Percentiles rank a stretch among this genome's conserved stretches.
Conservation (phyloP, 2,329 filamentous ascomycete species). For the Penicillium vulpinum region DNA sequence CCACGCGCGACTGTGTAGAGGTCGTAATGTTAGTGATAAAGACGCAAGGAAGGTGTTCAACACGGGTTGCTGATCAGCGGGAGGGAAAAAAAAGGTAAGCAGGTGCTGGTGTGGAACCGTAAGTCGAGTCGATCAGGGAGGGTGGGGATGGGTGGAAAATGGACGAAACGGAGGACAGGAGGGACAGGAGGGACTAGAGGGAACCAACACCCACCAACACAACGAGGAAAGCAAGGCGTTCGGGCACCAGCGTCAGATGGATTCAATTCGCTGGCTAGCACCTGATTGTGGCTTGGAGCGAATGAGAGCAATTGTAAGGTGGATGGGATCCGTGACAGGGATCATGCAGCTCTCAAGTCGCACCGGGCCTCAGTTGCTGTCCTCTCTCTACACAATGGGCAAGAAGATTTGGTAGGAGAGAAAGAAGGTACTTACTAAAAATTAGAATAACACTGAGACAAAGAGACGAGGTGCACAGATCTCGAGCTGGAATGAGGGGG, state of each 20-base stretch:
- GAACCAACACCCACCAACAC: slow-evolving; percentile 14
- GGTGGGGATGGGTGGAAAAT: slow-evolving; percentile 27
- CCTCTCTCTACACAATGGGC: not conserved
- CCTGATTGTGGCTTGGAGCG: slow-evolving; percentile 30
- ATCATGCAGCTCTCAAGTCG: slow-evolving; percentile 32
- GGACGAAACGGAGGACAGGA: slow-evolving; percentile 24
- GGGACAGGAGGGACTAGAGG: slow-evolving; percentile 15
- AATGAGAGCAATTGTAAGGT: slow-evolving; percentile 28
- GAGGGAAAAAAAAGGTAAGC: slow-evolving; percentile 16
- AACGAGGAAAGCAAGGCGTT: slow-evolving; percentile 35
- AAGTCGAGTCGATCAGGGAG: slow-evolving; percentile 28
- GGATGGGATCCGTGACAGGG: slow-evolving; percentile 35
- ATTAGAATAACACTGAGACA: slow-evolving; percentile 7
- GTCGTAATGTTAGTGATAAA: slow-evolving; percentile 3
- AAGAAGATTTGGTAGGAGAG: slow-evolving; percentile 2
- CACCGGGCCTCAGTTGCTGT: slow-evolving; percentile 24
- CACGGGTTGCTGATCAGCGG: slow-evolving; percentile 13
- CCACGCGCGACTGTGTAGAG: slow-evolving; percentile 1
- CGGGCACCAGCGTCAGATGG: slow-evolving; percentile 36
- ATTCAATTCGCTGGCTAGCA: slow-evolving; percentile 31
- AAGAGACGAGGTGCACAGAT: slow-evolving; percentile 5
- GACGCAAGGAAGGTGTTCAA: not conserved
- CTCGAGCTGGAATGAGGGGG: not conserved
- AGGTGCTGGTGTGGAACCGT: slow-evolving; percentile 24
- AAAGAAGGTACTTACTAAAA: slow-evolving; percentile 11